Percentiles rank a stretch among this genome's conserved stretches.
These are phyloP conservation scores for Pezicula carpinea DNA, from an alignment of 2,329 filamentous ascomycete species.

Conservation along the genomic window DNA sequence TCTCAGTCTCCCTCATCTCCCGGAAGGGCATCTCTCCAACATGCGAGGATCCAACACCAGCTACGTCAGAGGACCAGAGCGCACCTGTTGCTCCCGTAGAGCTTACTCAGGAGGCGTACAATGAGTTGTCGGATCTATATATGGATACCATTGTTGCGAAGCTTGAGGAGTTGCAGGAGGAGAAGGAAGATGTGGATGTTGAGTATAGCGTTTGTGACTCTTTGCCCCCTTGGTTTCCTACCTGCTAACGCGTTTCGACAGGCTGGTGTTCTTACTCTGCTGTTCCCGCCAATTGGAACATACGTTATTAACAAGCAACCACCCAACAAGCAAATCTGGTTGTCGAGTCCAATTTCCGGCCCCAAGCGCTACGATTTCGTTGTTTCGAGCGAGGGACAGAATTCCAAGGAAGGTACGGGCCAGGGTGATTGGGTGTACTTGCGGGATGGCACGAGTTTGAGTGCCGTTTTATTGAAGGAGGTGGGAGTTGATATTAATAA, in stretches of 20 bases:
- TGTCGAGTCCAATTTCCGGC: conserved; percentile 84
- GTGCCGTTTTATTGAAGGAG: conserved; percentile 69
- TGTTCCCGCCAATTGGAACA: conserved; percentile 64
- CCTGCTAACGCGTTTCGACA: conserved; percentile 33
- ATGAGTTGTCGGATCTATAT: conserved; percentile 72
- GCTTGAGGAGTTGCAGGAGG: conserved; percentile 73
- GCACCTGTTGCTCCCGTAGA: conserved; percentile 52
- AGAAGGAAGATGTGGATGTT: conserved; percentile 71
- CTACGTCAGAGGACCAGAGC: conserved; percentile 35
- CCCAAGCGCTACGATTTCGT: conserved; percentile 96
- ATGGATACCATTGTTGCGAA: conserved; percentile 52
- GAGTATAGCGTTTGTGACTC: conserved; percentile 72
- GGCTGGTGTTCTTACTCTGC: conserved; percentile 82
- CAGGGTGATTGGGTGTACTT: conserved; percentile 81
- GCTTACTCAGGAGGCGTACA: conserved; percentile 67
- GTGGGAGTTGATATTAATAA: conserved; percentile 53
- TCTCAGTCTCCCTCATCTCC: conserved; percentile 1
- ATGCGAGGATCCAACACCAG: conserved; percentile 45
- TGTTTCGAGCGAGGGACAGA: conserved; percentile 63
- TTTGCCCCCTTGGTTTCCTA: not conserved
- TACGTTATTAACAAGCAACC: conserved; percentile 99
- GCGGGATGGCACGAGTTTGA: conserved; percentile 74
- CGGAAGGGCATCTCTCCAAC: conserved; percentile 56
- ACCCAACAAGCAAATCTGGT: conserved; percentile 96
- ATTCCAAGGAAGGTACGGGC: conserved; percentile 73